phyloP scores from a whole-genome alignment of 345 rosid genomes.

The Moricandia moricandioides region DNA sequence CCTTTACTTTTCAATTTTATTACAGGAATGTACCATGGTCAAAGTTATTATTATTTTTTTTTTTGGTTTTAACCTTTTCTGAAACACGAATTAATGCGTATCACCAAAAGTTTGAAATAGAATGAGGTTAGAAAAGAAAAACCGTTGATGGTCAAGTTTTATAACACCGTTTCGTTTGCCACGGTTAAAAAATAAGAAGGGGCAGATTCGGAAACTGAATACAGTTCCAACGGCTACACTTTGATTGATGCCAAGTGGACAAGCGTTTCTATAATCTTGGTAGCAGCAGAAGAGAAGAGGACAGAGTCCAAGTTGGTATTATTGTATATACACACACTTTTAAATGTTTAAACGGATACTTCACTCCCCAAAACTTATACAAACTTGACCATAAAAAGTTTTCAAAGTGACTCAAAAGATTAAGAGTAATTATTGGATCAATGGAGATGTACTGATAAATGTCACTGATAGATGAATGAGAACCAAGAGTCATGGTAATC shows the following conservation, averaged over 20 bases:
- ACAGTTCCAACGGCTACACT: conserved; percentile 28
- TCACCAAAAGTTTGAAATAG: too few relatives aligned
- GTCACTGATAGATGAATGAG: too few relatives aligned
- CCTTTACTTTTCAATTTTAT: too few relatives aligned
- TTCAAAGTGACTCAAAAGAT: neutral
- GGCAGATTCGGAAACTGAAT: conserved; percentile 2
- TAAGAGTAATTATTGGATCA: neutral
- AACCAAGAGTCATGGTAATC: neutral
- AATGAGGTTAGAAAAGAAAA: neutral
- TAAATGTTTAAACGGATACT: conserved; percentile 11
- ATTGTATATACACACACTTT: neutral
- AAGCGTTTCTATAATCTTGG: conserved; percentile 26
- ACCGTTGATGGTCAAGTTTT: neutral
- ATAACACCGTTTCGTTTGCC: neutral
- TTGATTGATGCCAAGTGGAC: conserved; percentile 15
- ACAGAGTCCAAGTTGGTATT: neutral
- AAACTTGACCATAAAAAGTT: conserved; percentile 1
- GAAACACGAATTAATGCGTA: conserved; percentile 4
- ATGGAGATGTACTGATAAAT: neutral
- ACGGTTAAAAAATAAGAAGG: neutral
- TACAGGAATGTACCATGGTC: too few relatives aligned
- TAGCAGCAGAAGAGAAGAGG: neutral
- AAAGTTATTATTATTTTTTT: too few relatives aligned
- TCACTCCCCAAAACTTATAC: neutral
- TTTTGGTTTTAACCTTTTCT: neutral